Percentiles rank a stretch among this genome's conserved stretches.
These are phyloP conservation scores for Daphne laureola DNA, from an alignment of 441 rosid genomes.

Conservation along the genomic window DNA sequence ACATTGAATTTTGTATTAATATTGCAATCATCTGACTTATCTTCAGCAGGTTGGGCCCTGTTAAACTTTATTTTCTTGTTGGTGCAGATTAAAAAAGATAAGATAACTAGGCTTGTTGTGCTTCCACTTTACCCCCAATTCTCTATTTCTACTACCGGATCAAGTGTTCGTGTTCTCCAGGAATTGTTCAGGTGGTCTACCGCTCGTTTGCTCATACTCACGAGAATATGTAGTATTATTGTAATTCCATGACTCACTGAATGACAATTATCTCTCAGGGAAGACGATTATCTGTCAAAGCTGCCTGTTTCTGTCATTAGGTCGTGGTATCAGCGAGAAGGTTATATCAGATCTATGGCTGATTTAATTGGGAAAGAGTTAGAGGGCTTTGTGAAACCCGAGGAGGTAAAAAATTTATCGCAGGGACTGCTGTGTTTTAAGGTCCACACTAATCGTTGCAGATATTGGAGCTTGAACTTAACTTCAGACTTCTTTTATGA, in stretches of 20 bases:
- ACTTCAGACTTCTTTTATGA: conserved; percentile 9
- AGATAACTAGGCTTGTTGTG: conserved; percentile 79
- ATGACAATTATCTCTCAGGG: conserved; percentile 36
- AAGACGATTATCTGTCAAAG: conserved; percentile 64
- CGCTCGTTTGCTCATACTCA: conserved; percentile 5
- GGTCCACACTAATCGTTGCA: neutral
- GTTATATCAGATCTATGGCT: conserved; percentile 84
- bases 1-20: neutral
- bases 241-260: conserved; percentile 12
- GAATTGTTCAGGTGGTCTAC: conserved; percentile 50
- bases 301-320: conserved; percentile 70
- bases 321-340: conserved; percentile 90
- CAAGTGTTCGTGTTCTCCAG: conserved; percentile 80
- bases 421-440: neutral
- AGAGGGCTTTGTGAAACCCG: conserved; percentile 49
- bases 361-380: conserved; percentile 78
- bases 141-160: conserved; percentile 91
- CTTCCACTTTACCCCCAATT: conserved; percentile 94
- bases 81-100: conserved; percentile 72
- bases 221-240: neutral
- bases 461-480: conserved; percentile 4
- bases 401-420: conserved; percentile 45
- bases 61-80: conserved; percentile 7
- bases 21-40: neutral
- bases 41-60: neutral